Percentiles rank a stretch among this genome's conserved stretches.
These are phyloP conservation scores for Chloranthus sessilifolius DNA, from an alignment of 164 flowering plant genomes.

Conservation along the genomic window DNA sequence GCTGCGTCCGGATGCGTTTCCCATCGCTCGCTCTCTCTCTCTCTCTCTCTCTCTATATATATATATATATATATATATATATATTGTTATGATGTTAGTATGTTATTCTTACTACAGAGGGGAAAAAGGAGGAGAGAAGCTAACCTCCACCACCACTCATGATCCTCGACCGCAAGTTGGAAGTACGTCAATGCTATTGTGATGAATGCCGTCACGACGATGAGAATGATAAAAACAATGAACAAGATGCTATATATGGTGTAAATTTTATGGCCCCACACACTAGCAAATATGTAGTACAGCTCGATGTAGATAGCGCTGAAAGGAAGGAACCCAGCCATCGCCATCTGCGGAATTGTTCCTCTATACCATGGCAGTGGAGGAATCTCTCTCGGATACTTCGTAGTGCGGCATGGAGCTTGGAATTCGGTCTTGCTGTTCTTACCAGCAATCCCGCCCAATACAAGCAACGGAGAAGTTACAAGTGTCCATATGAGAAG, in stretches of 20 bases:
- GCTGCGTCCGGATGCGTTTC: too few relatives aligned
- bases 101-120: too few relatives aligned
- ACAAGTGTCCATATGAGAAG: slow-evolving; percentile 30
- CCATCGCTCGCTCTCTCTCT: too few relatives aligned
- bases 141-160: slow-evolving; percentile 36
- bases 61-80: too few relatives aligned
- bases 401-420: slow-evolving; percentile 31
- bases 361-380: slow-evolving; percentile 30
- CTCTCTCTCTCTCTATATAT: too few relatives aligned
- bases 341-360: slow-evolving; percentile 31
- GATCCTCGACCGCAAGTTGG: slow-evolving; percentile 33
- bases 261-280: slow-evolving; percentile 30
- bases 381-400: slow-evolving; percentile 31
- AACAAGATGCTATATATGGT: slow-evolving; percentile 29
- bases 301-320: slow-evolving; percentile 33
- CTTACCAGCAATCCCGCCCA: slow-evolving; percentile 32
- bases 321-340: slow-evolving; percentile 32
- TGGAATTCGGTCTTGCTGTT: slow-evolving; percentile 30
- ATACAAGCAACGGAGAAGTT: slow-evolving; percentile 27
- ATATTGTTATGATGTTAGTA: too few relatives aligned
- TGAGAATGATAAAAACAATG: slow-evolving; percentile 29
- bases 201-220: slow-evolving; percentile 29
- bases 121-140: too few relatives aligned
- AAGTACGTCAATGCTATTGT: slow-evolving; percentile 31
- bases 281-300: slow-evolving; percentile 32